Base-by-base conservation (phyloP, 2,329 filamentous ascomycete genomes). In the Xylaria polymorpha region DNA sequence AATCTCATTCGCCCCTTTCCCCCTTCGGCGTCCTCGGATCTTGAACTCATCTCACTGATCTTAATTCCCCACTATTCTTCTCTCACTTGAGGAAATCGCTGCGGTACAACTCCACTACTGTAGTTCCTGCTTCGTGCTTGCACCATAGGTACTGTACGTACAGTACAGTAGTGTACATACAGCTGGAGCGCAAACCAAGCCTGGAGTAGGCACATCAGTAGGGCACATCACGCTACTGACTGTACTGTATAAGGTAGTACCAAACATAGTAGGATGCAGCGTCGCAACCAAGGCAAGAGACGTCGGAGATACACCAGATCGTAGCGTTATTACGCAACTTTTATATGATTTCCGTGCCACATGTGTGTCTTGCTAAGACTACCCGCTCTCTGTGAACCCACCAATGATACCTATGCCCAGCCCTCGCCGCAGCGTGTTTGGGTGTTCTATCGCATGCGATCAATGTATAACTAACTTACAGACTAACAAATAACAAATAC, bases 1-100 rank as follows among this genome's bases (percentile, higher is more conserved):
- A 43, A 53, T 59, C 39, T 32, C 14, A 44, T 58, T 53, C 46
- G 14, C 66, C 65, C 66, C 61, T 68, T 68, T 68, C 50, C 57
- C 12, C 12, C 32, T 61, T 65, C 35, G 51, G 53, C 46, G 44
- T 35, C 10, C 25, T 44, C 55, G 35, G 48, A 66, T 67, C 65
- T 67, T 18, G 61, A 32, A 9, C 51, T 59, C n/a, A 51, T 35
- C 51, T 63, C 29, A 35, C 25, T 35, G 43, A 59, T 51, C 43
- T 43, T 15, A 25, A 12, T 43, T 22, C 37, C 7, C 35, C 55
- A 41, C 35, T 43, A 6, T 32, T 9, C 20, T 41, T 37, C 10
- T 41, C 53, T 14, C 3, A 41, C 37, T 41, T 10, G 9, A 41
- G 37, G 37, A 41, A 41, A 41, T 41, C 37, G 37, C 37, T 41